A percentile compares a stretch with the other conserved stretches of the same genome.
phyloP scores from a whole-genome alignment of 345 rosid species.

The Balakata baccata region DNA sequence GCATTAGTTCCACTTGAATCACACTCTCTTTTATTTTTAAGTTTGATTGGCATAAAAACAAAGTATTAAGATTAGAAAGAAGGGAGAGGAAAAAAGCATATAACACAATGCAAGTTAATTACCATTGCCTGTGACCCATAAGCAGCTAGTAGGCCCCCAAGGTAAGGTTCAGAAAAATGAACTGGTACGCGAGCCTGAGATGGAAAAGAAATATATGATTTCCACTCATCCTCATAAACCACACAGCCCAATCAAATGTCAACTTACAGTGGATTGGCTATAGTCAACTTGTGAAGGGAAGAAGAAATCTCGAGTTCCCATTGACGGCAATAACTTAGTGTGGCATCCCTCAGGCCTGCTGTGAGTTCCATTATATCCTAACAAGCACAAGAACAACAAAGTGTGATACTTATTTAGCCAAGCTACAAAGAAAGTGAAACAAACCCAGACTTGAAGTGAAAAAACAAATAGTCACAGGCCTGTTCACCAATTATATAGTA shows the following conservation, averaged over 20 bases:
- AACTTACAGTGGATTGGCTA: slow-evolving; percentile 37
- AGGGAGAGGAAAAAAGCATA: not conserved
- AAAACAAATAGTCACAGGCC: not conserved
- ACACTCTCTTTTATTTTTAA: not conserved
- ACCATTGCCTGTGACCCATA: slow-evolving; percentile 51
- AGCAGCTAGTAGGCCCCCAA: slow-evolving; percentile 42
- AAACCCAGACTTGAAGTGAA: not conserved
- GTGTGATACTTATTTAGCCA: not conserved
- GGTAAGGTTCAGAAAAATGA: slow-evolving; percentile 56
- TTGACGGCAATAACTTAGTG: slow-evolving; percentile 34
- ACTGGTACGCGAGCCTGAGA: slow-evolving; percentile 44
- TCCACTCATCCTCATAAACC: slow-evolving; percentile 11
- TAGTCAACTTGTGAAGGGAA: slow-evolving; percentile 46
- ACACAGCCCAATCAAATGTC: slow-evolving; percentile 1
- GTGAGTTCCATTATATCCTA: slow-evolving; percentile 48
- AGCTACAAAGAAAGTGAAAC: not conserved
- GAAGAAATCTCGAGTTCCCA: slow-evolving; percentile 44
- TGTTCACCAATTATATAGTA: not conserved
- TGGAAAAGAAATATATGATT: slow-evolving; percentile 17
- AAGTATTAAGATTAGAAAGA: not conserved
- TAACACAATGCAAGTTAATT: slow-evolving; percentile 17
- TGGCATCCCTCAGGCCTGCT: slow-evolving; percentile 38
- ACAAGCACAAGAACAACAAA: slow-evolving; percentile 16
- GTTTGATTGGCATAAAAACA: not conserved
- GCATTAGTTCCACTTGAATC: not conserved